These are phyloP conservation scores for Spatholobus suberectus DNA, from an alignment of 306 rosid species.

Conservation along the genomic window DNA sequence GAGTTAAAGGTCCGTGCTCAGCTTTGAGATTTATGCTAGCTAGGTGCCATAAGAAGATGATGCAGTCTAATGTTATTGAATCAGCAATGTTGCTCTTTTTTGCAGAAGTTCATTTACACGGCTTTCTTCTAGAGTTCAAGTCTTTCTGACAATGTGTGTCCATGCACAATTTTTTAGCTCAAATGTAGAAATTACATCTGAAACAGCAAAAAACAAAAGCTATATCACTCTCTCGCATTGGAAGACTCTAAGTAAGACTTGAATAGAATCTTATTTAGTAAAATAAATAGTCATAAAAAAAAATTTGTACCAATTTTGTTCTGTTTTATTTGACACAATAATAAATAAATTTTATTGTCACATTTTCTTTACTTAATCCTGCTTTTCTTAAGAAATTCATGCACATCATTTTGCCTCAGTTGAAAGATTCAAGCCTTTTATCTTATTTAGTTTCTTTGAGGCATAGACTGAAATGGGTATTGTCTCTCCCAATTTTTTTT, in stretches of 20 bases:
- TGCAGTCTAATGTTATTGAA: neutral
- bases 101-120: neutral
- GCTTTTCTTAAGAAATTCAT: neutral
- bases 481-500: no score
- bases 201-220: neutral
- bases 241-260: neutral
- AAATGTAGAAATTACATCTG: neutral
- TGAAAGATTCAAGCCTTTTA: no score
- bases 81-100: neutral
- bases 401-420: neutral
- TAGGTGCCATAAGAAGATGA: neutral
- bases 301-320: neutral
- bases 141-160: neutral
- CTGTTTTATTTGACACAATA: neutral
- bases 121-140: neutral
- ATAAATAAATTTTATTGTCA: neutral
- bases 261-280: neutral
- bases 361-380: neutral
- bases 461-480: no score
- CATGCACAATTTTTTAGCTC: neutral
- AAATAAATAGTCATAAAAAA: slow-evolving; percentile 11
- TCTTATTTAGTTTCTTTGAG: no score
- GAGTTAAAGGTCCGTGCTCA: neutral
- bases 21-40: neutral
- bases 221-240: neutral